phyloP scores from a whole-genome alignment of 2,329 filamentous ascomycete species.

The Fusarium robinianum region DNA sequence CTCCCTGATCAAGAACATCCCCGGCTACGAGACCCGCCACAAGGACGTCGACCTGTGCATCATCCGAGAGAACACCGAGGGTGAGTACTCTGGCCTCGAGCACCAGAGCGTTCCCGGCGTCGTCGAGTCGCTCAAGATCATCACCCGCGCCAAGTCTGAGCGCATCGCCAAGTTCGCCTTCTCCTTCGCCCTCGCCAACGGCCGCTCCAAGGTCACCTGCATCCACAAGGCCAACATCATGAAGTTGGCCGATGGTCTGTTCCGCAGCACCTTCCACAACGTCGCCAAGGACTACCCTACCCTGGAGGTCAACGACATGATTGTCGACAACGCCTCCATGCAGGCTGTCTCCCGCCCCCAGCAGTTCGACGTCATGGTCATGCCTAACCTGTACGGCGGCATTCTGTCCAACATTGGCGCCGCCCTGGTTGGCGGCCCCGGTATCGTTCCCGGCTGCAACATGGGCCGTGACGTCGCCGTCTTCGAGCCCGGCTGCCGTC shows the following conservation, averaged over 20 bases:
- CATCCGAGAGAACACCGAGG: slow-evolving; percentile 99
- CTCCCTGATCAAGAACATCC: slow-evolving; percentile 99
- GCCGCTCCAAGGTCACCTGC: slow-evolving; percentile 98
- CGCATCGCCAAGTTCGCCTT: slow-evolving; percentile 99
- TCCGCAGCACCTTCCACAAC: slow-evolving; percentile 95
- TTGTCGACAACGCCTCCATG: slow-evolving; percentile 99
- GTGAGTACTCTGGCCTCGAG: slow-evolving; percentile 98
- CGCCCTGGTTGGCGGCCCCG: slow-evolving; percentile 93
- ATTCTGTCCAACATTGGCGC: slow-evolving; percentile 99
- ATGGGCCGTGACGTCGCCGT: slow-evolving; percentile 98
- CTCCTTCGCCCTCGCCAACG: slow-evolving; percentile 96
- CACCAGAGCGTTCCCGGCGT: slow-evolving; percentile 96
- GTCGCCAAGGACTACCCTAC: slow-evolving; percentile 95
- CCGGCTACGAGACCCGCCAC: slow-evolving; percentile 96
- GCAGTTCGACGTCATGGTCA: slow-evolving; percentile 99
- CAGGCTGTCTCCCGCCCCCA: slow-evolving; percentile 95
- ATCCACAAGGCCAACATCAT: slow-evolving; percentile 99
- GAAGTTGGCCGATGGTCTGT: slow-evolving; percentile 98
- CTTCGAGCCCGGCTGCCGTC: slow-evolving; percentile 98
- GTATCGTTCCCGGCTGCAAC: slow-evolving; percentile 98
- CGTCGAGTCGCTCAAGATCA: slow-evolving; percentile 99
- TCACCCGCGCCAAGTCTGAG: slow-evolving; percentile 98
- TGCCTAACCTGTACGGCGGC: slow-evolving; percentile 98
- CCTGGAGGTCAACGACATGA: slow-evolving; percentile 98
- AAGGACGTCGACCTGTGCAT: slow-evolving; percentile 98